Percentiles rank a stretch among this genome's conserved stretches.
These are phyloP conservation scores for Yamadazyma scolyti DNA, from an alignment of 805 yeast genomes.

Conservation along the genomic window DNA sequence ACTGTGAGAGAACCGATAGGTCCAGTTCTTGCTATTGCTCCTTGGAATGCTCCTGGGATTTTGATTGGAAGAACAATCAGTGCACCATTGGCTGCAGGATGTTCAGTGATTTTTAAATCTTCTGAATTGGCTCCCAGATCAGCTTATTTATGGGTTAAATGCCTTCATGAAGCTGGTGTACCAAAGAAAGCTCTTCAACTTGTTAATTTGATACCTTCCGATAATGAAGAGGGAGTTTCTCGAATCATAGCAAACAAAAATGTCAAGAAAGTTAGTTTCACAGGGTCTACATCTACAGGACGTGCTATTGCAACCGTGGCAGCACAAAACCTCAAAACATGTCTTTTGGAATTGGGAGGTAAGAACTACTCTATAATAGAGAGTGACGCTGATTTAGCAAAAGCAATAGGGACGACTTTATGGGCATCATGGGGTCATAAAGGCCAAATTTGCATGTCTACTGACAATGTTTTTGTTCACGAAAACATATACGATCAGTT, in stretches of 20 bases:
- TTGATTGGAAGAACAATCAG: conserved; percentile 35
- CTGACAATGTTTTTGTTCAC: conserved; percentile 36
- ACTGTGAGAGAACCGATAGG: conserved; percentile 39
- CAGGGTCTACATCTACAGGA: conserved; percentile 44
- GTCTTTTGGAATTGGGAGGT: conserved; percentile 44
- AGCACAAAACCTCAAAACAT: conserved; percentile 37
- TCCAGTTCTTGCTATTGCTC: conserved; percentile 42
- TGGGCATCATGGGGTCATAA: conserved; percentile 40
- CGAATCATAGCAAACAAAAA: conserved; percentile 19
- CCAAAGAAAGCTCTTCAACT: conserved; percentile 33
- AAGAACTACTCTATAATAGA: conserved; percentile 36
- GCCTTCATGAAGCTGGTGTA: conserved; percentile 36
- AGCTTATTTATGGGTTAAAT: conserved; percentile 27
- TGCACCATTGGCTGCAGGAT: conserved; percentile 48
- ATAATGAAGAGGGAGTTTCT: conserved; percentile 13
- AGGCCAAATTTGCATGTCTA: conserved; percentile 49
- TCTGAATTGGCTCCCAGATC: conserved; percentile 35
- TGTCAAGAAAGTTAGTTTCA: conserved; percentile 40
- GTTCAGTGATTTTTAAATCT: conserved; percentile 42
- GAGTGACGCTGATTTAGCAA: conserved; percentile 27
- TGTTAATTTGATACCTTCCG: conserved; percentile 24
- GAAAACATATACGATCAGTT: conserved; percentile 30
- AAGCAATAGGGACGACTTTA: conserved; percentile 24
- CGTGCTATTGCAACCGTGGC: conserved; percentile 31
- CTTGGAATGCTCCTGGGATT: conserved; percentile 49